Evolutionary conservation across 306 rosid genomes (phyloP), one percentile per base, ranked within the genome.

Genomic region (Dalbergia cochinchinensis): DNA sequence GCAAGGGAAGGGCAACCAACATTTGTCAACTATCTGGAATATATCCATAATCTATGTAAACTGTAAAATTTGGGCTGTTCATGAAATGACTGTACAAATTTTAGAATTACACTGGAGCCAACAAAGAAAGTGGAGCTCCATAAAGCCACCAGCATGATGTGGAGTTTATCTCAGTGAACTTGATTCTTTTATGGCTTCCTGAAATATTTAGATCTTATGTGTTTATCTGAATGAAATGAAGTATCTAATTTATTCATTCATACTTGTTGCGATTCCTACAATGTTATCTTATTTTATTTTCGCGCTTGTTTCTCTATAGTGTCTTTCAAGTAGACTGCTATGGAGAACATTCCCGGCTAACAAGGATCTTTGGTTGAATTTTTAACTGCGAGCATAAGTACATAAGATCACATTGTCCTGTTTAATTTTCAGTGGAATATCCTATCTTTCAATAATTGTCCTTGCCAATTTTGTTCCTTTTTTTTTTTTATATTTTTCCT

Each of bases 31-130:
- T 44, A 7, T 10, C 12, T 44, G 11, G 50, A 44, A 44, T 44
- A 10, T 2, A 44, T 44, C 12, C 6, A 44, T 26, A 26, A 26
- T 26, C 31, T 26, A 26, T 13, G 16, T 16, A 9, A 31, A 63
- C 44, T 16, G 20, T 19, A 33, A 64, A 54, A 10, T 26, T 71
- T 26, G 51, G 69, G 33, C 53, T 54, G 71, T 34, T 61, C 18
- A 45, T 74, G 76, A 39, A 68, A 62, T 73, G 39, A 8, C 12
- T 54, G 47, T 73, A 50, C 3, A 58, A 72, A 7, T 39, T 55
- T 78, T 58, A 55, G 70, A 50, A 45, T 66, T 48, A 20, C 39
- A 34, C 73, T 73, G 59, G 67, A 42, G 60, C 73, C 11, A 39
- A 42, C 53, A 71, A 71, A 74, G 50, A 33, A 15, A 65, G 11